Percentiles rank a stretch among this genome's conserved stretches.
These are phyloP conservation scores for Acanthamoeba lugdunensis DNA, from an alignment of 208 protist species.

Conservation along the genomic window DNA sequence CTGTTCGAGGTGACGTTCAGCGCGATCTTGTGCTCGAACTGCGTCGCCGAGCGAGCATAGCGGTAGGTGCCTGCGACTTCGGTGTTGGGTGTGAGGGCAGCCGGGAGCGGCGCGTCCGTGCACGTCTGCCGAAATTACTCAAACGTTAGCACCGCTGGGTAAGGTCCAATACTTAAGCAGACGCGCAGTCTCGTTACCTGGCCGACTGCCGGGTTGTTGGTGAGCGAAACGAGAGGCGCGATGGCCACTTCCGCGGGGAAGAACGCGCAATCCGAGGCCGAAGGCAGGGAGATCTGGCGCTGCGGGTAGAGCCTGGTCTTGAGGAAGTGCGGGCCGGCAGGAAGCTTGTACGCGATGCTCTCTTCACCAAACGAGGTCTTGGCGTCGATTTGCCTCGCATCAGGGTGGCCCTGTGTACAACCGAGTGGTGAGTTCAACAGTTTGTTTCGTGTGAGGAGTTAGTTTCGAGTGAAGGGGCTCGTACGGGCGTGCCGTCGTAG, in stretches of 20 bases:
- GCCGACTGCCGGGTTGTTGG: constrained; percentile 11
- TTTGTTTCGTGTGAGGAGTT: background rate
- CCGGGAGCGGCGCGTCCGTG: background rate
- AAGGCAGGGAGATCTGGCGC: constrained; percentile 31
- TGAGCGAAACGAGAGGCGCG: background rate
- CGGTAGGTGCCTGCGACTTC: background rate
- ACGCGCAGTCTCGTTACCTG: constrained; percentile 22
- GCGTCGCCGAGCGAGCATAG: background rate
- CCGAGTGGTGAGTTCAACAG: background rate
- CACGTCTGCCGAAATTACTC: background rate
- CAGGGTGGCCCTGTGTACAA: background rate
- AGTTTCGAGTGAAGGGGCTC: background rate
- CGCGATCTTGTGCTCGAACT: background rate
- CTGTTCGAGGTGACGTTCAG: constrained; percentile 35
- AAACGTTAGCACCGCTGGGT: background rate
- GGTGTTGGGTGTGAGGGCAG: background rate
- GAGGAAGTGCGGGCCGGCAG: constrained; percentile 7
- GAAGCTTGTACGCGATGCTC: constrained; percentile 46
- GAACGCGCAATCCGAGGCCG: background rate
- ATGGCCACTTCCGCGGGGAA: constrained; percentile 39
- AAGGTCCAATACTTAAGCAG: background rate
- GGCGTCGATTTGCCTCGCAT: background rate
- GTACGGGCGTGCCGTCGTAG: constrained; percentile 46
- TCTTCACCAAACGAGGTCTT: constrained; percentile 32
- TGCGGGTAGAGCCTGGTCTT: constrained; percentile 44